Conservation (phyloP, 192 early-diverging fungal genomes). For the Podila horticola region DNA sequence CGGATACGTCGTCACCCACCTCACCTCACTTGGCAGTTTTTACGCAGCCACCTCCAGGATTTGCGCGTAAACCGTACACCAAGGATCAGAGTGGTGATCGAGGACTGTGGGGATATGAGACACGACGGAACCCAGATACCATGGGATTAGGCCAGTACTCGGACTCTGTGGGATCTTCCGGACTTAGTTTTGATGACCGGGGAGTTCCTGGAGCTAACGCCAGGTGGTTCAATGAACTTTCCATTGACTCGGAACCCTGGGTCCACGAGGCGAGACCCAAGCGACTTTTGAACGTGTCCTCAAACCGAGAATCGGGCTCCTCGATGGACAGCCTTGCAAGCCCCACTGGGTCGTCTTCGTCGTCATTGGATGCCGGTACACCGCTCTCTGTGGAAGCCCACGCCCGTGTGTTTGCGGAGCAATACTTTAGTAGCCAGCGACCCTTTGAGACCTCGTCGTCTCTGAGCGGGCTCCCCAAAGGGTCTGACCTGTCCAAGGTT, state of each 20-base stretch:
- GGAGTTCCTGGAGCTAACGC: neutral
- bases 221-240: neutral
- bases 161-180: neutral
- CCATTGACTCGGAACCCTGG: neutral
- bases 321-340: conserved; percentile 21
- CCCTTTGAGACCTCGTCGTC: conserved; percentile 25
- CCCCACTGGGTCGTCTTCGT: conserved; percentile 21
- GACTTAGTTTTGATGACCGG: neutral
- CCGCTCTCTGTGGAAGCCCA: conserved; percentile 23
- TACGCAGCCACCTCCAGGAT: conserved; percentile 11
- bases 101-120: conserved; percentile 19
- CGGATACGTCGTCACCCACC: conserved; percentile 26
- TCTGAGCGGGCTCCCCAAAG: neutral
- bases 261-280: neutral
- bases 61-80: conserved; percentile 4
- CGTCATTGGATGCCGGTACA: conserved; percentile 17
- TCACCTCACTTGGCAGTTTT: conserved; percentile 19
- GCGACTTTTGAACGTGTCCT: neutral
- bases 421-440: conserved; percentile 35
- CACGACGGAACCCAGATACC: neutral
- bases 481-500: neutral
- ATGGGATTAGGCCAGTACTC: neutral
- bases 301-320: neutral
- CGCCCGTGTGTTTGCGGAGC: conserved; percentile 37
- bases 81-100: conserved; percentile 12